These are phyloP conservation scores for Penicillium sp. DNA, from an alignment of 2,329 filamentous ascomycete species.

Conservation along the genomic window DNA sequence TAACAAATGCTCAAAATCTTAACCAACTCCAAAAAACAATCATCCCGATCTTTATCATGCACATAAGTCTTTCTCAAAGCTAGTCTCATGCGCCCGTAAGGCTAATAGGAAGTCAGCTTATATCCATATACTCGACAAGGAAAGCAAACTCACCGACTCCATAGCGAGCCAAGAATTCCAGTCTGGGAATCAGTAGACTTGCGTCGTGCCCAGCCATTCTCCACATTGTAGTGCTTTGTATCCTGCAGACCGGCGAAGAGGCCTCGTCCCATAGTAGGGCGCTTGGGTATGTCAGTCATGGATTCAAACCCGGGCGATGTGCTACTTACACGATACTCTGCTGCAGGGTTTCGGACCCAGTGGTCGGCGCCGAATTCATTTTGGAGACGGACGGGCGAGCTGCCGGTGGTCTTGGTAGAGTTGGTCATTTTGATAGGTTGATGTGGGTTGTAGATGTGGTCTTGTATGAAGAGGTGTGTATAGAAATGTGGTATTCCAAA, in stretches of 20 bases:
- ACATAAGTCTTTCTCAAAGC: background rate
- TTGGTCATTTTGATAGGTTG: constrained; percentile 10
- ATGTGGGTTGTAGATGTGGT: background rate
- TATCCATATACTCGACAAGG: background rate
- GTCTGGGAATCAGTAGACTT: constrained; percentile 15
- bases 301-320: too few relatives aligned
- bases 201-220: constrained; percentile 38
- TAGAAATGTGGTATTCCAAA: background rate
- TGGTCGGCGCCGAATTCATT: constrained; percentile 41
- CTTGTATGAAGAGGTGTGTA: background rate
- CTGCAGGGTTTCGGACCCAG: constrained; percentile 32
- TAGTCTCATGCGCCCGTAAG: constrained; percentile 10
- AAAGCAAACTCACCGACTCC: constrained; percentile 25
- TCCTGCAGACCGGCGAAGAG: constrained; percentile 44
- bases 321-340: constrained; percentile 26
- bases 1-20: background rate
- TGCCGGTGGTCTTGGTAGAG: background rate
- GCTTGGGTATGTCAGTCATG: constrained; percentile 19
- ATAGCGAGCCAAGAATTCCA: constrained; percentile 20
- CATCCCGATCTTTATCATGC: background rate
- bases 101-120: constrained; percentile 9
- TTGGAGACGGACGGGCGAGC: constrained; percentile 25
- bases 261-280: constrained; percentile 37
- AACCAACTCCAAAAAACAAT: background rate
- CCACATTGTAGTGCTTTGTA: constrained; percentile 41